Conservation (phyloP, 2,329 filamentous ascomycete genomes). For the Eutypella sp. region DNA sequence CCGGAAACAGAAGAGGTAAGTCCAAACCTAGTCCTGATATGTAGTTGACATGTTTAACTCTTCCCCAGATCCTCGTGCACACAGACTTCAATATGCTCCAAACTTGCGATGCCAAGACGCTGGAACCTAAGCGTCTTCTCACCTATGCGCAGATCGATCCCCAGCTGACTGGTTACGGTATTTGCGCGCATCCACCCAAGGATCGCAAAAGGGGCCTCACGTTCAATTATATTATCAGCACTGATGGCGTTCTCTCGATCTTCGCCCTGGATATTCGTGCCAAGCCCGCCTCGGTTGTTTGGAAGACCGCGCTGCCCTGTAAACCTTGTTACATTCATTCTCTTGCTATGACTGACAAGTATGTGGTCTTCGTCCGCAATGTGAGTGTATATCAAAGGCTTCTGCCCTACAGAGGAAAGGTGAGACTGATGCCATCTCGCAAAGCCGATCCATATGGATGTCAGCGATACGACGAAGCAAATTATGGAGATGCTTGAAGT, state of each 20-base stretch:
- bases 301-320: conserved; percentile 12
- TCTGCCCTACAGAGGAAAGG: neutral
- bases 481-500: conserved; percentile 8
- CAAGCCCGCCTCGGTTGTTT: conserved; percentile 7
- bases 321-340: conserved; percentile 12
- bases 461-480: conserved; percentile 13
- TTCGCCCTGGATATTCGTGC: conserved; percentile 9
- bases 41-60: neutral
- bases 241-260: conserved; percentile 7
- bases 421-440: neutral
- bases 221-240: conserved; percentile 10
- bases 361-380: conserved; percentile 10
- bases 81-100: conserved; percentile 12
- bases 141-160: conserved; percentile 14
- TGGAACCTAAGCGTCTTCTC: conserved; percentile 11
- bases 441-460: conserved; percentile 12
- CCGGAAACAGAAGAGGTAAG: conserved; percentile 7
- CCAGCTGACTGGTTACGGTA: conserved; percentile 10
- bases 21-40: neutral
- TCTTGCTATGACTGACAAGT: conserved; percentile 12
- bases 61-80: conserved; percentile 5
- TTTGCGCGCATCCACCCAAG: conserved; percentile 13
- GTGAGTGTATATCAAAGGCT: conserved; percentile 3
- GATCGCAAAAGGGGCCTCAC: conserved; percentile 9
- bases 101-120: conserved; percentile 10